A percentile compares a stretch with the other conserved stretches of the same genome.
Conservation (phyloP, 352 stramenopile species). For the Pythium myriotylum region DNA sequence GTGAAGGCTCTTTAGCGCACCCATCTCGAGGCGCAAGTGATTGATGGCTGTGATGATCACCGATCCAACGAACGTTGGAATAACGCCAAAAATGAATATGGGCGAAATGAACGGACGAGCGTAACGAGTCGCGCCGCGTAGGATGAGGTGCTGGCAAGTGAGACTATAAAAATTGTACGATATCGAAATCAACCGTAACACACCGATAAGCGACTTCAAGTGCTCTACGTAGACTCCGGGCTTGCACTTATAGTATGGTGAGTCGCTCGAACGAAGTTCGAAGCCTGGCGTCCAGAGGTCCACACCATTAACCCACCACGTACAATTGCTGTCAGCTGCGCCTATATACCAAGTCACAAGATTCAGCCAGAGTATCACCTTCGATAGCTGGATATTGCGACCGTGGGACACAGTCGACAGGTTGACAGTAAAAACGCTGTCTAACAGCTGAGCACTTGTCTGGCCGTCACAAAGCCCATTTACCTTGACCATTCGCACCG, state of each 20-base stretch:
- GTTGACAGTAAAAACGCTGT: slow-evolving; percentile 15
- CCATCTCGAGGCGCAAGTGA: slow-evolving; percentile 6
- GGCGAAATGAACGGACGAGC: slow-evolving; percentile 2
- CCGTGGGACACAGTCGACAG: slow-evolving; percentile 20
- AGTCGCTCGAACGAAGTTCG: slow-evolving; percentile 10
- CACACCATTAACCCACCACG: slow-evolving; percentile 23
- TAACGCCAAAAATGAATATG: slow-evolving; percentile 20
- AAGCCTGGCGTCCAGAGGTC: slow-evolving; percentile 25
- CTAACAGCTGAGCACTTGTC: slow-evolving; percentile 6
- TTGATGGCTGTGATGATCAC: slow-evolving; percentile 24
- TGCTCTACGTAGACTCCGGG: slow-evolving; percentile 6
- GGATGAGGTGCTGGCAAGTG: slow-evolving; percentile 22
- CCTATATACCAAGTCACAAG: slow-evolving; percentile 29
- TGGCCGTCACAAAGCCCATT: slow-evolving; percentile 7
- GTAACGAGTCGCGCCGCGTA: slow-evolving; percentile 16
- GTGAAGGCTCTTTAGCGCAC: background rate
- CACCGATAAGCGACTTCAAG: slow-evolving; percentile 7
- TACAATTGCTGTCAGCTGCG: slow-evolving; percentile 23
- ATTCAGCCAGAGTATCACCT: slow-evolving; percentile 22
- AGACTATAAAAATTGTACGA: slow-evolving; percentile 29
- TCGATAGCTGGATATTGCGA: slow-evolving; percentile 24
- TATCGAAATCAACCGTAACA: slow-evolving; percentile 19
- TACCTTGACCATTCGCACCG: background rate
- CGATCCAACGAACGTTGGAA: slow-evolving; percentile 18
- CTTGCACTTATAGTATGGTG: slow-evolving; percentile 28